phyloP scores from a whole-genome alignment of 257 asterid genomes.

The Jaltomata sinuosa region DNA sequence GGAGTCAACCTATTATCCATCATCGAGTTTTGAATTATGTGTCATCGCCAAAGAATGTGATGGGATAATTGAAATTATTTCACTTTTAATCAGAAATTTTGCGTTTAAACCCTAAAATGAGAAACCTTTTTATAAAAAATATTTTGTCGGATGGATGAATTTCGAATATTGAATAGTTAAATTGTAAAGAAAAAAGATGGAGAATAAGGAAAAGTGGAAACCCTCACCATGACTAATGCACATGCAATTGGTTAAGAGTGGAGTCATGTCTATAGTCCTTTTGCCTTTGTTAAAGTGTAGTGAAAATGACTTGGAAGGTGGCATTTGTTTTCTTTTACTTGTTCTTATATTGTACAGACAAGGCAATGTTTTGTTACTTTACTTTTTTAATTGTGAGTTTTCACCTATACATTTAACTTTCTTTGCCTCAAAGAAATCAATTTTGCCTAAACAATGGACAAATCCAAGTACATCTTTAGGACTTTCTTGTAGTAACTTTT shows the following conservation, averaged over 20 bases:
- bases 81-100: background rate
- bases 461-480: background rate
- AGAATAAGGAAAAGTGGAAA: slow-evolving; percentile 37
- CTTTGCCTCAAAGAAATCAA: background rate
- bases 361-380: background rate
- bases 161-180: background rate
- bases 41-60: background rate
- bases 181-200: background rate
- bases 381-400: background rate
- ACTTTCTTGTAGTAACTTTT: background rate
- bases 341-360: background rate
- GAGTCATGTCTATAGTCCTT: slow-evolving; percentile 31
- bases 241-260: slow-evolving; percentile 40
- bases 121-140: rapidly evolving
- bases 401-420: background rate
- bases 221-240: slow-evolving; percentile 44
- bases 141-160: rapidly evolving
- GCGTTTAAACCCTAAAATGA: rapidly evolving
- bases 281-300: background rate
- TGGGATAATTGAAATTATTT: background rate
- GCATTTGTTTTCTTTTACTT: slow-evolving; percentile 7
- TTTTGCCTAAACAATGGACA: background rate
- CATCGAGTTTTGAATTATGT: background rate
- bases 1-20: background rate
- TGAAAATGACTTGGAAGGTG: background rate